These are phyloP conservation scores for Psilocybe cubensis DNA, from an alignment of 768 basidiomycete species.

Conservation along the genomic window DNA sequence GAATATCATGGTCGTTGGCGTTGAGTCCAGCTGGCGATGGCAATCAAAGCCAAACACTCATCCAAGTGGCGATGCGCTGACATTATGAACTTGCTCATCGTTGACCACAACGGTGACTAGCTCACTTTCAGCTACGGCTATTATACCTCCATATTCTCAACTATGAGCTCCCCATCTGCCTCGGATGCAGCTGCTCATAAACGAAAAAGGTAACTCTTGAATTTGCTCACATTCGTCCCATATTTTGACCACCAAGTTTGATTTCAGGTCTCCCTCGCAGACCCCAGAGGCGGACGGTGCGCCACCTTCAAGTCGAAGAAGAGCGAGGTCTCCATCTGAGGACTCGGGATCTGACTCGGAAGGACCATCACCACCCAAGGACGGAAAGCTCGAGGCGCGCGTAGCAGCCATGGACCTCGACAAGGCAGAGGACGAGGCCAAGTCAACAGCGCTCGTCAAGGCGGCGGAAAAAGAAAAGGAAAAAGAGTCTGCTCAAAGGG, in stretches of 20 bases:
- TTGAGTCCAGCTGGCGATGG: background rate
- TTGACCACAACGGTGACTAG: conserved; percentile 14
- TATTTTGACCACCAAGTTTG: conserved; percentile 3
- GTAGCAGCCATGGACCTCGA: conserved; percentile 72
- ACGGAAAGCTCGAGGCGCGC: conserved; percentile 76
- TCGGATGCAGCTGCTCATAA: conserved; percentile 37
- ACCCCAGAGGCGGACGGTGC: conserved; percentile 42
- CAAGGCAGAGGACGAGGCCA: conserved; percentile 41
- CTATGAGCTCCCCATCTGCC: conserved; percentile 23
- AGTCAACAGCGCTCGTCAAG: conserved; percentile 51
- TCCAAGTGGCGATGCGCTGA: no score
- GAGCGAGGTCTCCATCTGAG: conserved; percentile 46
- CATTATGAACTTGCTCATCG: background rate
- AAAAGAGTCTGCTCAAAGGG: conserved; percentile 69
- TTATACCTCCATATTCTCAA: background rate
- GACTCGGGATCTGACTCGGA: conserved; percentile 38
- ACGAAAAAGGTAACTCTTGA: conserved; percentile 47
- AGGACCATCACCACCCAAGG: conserved; percentile 80
- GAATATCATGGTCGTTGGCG: background rate
- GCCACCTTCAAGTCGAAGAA: conserved; percentile 47
- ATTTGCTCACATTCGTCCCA: background rate
- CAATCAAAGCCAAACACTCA: conserved; percentile 14
- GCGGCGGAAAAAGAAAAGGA: conserved; percentile 33
- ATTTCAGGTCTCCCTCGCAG: conserved; percentile 52
- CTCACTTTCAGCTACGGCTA: background rate